Evolutionary conservation across 257 asterid genomes (phyloP).

Genomic region (Striga asiatica): DNA sequence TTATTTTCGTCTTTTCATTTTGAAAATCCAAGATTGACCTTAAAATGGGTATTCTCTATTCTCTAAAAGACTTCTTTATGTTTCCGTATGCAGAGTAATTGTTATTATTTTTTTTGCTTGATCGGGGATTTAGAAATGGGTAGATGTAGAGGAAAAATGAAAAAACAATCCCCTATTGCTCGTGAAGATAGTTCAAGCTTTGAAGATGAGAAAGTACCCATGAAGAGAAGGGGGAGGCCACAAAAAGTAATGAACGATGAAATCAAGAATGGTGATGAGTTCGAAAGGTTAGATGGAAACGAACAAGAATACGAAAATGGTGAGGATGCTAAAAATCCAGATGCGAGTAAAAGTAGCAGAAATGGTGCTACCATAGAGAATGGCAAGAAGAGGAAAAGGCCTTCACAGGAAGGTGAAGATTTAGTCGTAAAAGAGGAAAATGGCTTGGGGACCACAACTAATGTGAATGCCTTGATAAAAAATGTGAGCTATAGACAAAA

Average conservation of each 20-base stretch:
- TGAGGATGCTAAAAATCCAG: constrained; percentile 30
- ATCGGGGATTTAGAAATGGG: too few species aligned
- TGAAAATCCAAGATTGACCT: neutral
- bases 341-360: constrained; percentile 22
- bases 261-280: constrained; percentile 36
- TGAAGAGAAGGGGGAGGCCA: constrained; percentile 74
- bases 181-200: constrained; percentile 50
- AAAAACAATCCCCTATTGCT: constrained; percentile 34
- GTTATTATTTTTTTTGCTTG: constrained; percentile 1
- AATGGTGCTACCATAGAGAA: constrained; percentile 32
- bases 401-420: constrained; percentile 41
- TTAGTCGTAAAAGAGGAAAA: constrained; percentile 45
- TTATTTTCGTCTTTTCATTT: neutral
- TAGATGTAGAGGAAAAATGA: too few species aligned
- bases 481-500: constrained; percentile 52
- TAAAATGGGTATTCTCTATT: too few species aligned
- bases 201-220: constrained; percentile 59
- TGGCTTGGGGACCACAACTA: constrained; percentile 26
- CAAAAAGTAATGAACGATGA: constrained; percentile 46
- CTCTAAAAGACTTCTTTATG: too few species aligned
- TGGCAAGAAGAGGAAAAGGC: constrained; percentile 56
- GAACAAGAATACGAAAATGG: constrained; percentile 22
- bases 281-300: constrained; percentile 40
- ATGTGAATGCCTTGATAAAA: constrained; percentile 27
- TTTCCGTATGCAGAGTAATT: constrained; percentile 42